Conservation (phyloP, 1,284 basidiomycete genomes). For the Austroboletus niveus region DNA sequence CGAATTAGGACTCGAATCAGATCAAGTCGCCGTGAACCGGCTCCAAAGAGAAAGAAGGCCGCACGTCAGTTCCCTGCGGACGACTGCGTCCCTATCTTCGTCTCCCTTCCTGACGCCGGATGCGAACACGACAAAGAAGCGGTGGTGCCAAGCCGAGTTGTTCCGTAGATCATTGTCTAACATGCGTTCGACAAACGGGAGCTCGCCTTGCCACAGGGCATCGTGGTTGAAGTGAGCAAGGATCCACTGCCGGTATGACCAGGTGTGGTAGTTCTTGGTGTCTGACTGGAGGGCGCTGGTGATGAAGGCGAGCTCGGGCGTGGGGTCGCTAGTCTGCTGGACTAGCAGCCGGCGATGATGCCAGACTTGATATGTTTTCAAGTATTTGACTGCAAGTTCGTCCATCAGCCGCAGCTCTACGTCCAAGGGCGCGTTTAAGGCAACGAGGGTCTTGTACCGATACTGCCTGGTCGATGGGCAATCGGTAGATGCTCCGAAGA, state of each 20-base stretch:
- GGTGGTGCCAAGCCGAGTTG: constrained; percentile 98
- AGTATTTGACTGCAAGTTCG: constrained; percentile 72
- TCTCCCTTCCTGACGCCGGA: constrained; percentile 59
- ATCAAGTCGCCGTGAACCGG: constrained; percentile 3
- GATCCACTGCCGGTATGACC: constrained; percentile 92
- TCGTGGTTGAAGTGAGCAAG: constrained; percentile 77
- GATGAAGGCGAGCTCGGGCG: constrained; percentile 78
- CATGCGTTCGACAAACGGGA: constrained; percentile 76
- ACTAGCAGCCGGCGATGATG: constrained; percentile 89
- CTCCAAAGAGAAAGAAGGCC: constrained; percentile 23
- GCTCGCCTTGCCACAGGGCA: constrained; percentile 75
- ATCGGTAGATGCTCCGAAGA: neutral
- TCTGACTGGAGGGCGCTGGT: constrained; percentile 68
- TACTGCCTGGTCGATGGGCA: constrained; percentile 70
- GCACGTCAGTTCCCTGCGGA: constrained; percentile 71
- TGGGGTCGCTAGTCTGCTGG: constrained; percentile 51
- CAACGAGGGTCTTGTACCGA: constrained; percentile 80
- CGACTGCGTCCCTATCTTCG: constrained; percentile 53
- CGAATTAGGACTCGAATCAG: constrained; percentile 8
- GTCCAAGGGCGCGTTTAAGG: constrained; percentile 63
- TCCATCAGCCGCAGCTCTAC: constrained; percentile 83
- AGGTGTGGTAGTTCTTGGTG: constrained; percentile 95
- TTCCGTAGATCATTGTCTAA: constrained; percentile 83
- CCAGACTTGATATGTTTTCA: constrained; percentile 98
- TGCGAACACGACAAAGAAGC: constrained; percentile 89